Percentiles rank a stretch among this genome's conserved stretches.
Conservation (phyloP, 495 filamentous ascomycete genomes). For the Cercophora scortea region DNA sequence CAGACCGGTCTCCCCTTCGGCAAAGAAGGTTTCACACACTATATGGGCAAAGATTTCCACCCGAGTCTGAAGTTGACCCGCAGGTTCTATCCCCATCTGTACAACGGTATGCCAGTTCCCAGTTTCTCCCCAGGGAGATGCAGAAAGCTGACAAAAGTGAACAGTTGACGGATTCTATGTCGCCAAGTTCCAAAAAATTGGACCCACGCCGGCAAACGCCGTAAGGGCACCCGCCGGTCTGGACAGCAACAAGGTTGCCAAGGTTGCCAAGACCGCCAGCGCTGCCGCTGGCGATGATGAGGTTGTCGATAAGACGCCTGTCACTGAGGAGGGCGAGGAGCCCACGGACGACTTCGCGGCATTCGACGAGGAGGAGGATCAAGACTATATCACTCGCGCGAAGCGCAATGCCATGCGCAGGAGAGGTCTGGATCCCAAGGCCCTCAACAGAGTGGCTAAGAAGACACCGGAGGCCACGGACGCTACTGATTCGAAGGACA, state of each 20-base stretch:
- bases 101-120: conserved; percentile 47
- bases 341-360: conserved; percentile 63
- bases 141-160: neutral
- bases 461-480: conserved; percentile 8
- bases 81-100: conserved; percentile 87
- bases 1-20: conserved; percentile 84
- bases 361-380: conserved; percentile 80
- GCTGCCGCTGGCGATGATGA: conserved; percentile 24
- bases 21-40: conserved; percentile 79
- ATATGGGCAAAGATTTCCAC: conserved; percentile 84
- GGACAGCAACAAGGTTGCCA: conserved; percentile 19
- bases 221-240: conserved; percentile 32
- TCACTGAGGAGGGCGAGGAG: conserved; percentile 35
- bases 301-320: conserved; percentile 43
- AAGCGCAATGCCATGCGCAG: conserved; percentile 51
- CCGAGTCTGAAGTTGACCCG: conserved; percentile 75
- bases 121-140: neutral
- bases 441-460: conserved; percentile 23
- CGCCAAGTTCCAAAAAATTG: conserved; percentile 91
- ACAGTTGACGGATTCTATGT: conserved; percentile 94
- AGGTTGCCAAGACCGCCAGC: conserved; percentile 3
- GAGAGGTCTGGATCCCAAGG: conserved; percentile 45
- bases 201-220: conserved; percentile 55
- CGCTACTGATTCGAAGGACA: conserved; percentile 1
- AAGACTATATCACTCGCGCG: conserved; percentile 69